These are phyloP conservation scores for Monilinia vaccinii-corymbosi DNA, from an alignment of 2,329 filamentous ascomycete species.

Conservation along the genomic window DNA sequence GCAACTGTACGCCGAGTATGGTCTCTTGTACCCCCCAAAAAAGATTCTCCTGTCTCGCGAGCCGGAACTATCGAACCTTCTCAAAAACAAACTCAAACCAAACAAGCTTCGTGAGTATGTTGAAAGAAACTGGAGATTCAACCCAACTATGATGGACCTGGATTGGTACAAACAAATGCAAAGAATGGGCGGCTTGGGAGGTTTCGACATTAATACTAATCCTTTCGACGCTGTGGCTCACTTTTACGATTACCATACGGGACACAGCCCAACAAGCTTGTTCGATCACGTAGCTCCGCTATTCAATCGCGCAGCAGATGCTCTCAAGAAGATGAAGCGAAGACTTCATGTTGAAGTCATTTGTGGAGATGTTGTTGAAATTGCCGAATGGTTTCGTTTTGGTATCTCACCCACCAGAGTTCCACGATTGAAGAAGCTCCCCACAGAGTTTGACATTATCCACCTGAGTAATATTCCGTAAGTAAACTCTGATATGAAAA, in stretches of 20 bases:
- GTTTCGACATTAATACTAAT: constrained; percentile 9
- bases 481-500: neutral
- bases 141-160: neutral
- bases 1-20: neutral
- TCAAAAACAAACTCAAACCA: neutral
- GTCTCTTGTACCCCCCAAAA: neutral
- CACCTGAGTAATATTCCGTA: constrained; percentile 19
- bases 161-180: neutral
- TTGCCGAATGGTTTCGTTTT: constrained; percentile 14
- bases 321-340: constrained; percentile 10
- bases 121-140: neutral
- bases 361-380: constrained; percentile 13
- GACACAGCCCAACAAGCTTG: constrained; percentile 3
- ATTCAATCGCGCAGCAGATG: constrained; percentile 9
- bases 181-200: neutral
- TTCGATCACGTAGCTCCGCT: constrained; percentile 14
- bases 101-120: neutral
- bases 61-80: neutral
- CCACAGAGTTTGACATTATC: constrained; percentile 13
- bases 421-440: constrained; percentile 2
- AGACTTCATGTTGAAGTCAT: constrained; percentile 14
- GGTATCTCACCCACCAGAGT: neutral
- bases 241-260: neutral
- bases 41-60: neutral
- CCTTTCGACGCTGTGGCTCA: constrained; percentile 9